Base-by-base conservation (phyloP, 179 eudicot genomes). In the Spergularia azorica region DNA sequence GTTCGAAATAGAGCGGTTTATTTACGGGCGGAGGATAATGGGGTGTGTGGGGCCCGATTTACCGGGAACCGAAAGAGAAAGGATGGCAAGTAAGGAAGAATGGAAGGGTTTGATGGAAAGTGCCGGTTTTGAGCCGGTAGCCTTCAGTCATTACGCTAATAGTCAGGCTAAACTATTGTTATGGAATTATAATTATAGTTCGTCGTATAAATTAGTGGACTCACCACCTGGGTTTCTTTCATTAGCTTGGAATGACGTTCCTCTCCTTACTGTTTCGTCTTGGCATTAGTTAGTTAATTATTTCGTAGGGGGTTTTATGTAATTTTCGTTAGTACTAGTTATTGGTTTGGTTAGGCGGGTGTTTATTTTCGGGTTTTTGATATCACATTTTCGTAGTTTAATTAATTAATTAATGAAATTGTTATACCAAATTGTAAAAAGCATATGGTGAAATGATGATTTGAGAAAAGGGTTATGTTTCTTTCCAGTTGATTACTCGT, bases 131-230 rank as follows among this genome's bases (percentile, higher is more conserved):
- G 83, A 86, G 62, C 76, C 85, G 41, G 90, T 95, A 1, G 72
- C 56, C 14, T 83, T 90, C 6, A 95, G 99, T 84, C 83, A 93
- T 84, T 95, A 95, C 71, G 92, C 99, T n/a, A 76, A 78, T 66
- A 95, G 99, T 75, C 99, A 95, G 71, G 99, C 99, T 0, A 88
- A 85, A 56, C 86, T 95, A 61, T 78, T 95, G 51, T 75, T 95
- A 4, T 95, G 95, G 97, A 84, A 86, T 60, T 95, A 91, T 77
- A 85, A 90, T 84, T 90, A 90, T 78, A 90, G 97, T 66, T 63
- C 85, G 0, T 63, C 71, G 17, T 95, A 89, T 76, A 82, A 85
- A 54, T 78, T 95, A 72, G 73, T 87, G 75, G 87, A 88, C 18
- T 83, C 89, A 3, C 63, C 80, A 12, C 89, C 90, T 67, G 95